Percentiles rank a stretch among this genome's conserved stretches.
Conservation (phyloP, 2,329 filamentous ascomycete species). For the Penicillium sp. region DNA sequence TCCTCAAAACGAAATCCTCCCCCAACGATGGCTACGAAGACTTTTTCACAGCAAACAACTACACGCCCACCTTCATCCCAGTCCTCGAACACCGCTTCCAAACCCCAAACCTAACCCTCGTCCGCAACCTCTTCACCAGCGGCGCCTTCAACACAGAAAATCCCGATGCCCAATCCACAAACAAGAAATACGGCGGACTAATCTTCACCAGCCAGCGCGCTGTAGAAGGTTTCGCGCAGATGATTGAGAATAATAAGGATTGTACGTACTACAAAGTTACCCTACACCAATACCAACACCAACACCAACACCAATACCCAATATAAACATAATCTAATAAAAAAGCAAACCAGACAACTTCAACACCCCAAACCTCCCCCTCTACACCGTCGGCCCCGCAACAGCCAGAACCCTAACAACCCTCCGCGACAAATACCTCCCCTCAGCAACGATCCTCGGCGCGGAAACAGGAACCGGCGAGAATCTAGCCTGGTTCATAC, state of each 20-base stretch:
- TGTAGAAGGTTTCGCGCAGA: conserved; percentile 44
- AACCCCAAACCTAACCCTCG: conserved; percentile 31
- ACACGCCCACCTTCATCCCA: conserved; percentile 43
- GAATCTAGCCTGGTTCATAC: conserved; percentile 70
- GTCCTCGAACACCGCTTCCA: conserved; percentile 47
- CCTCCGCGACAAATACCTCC: conserved; percentile 45
- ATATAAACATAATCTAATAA: no score
- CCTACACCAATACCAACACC: no score
- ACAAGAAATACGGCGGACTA: conserved; percentile 43
- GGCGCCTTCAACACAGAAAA: conserved; percentile 24
- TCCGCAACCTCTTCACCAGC: conserved; percentile 37
- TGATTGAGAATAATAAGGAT: conserved; percentile 31
- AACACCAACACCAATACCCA: background rate
- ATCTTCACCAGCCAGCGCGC: conserved; percentile 51
- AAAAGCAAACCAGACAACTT: background rate
- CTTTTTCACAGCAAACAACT: conserved; percentile 38
- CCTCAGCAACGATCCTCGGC: conserved; percentile 63
- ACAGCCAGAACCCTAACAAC: conserved; percentile 62
- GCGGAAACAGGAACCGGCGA: conserved; percentile 82
- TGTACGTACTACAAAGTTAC: no score
- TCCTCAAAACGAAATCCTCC: conserved; percentile 48
- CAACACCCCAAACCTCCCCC: background rate
- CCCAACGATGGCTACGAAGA: conserved; percentile 46
- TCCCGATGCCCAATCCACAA: background rate
- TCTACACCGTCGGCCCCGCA: conserved; percentile 51